Conservation (phyloP, 257 asterid species). For the Cinchona pubescens region DNA sequence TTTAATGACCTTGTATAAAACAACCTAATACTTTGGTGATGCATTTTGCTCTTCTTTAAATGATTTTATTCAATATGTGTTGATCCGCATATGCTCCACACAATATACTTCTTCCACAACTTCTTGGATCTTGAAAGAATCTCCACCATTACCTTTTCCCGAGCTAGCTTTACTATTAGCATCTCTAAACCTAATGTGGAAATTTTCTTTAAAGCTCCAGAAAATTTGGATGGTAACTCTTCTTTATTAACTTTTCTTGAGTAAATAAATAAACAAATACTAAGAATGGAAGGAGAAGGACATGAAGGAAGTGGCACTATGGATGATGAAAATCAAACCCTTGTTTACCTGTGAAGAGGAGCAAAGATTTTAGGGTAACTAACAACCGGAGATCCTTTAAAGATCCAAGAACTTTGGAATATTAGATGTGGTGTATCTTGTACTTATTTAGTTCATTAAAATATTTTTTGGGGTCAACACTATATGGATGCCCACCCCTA, state of each 20-base stretch:
- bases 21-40: too few relatives aligned
- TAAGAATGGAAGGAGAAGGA: background rate
- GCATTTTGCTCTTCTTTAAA: too few relatives aligned
- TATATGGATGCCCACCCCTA: background rate
- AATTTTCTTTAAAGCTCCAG: background rate
- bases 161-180: background rate
- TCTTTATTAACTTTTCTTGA: background rate
- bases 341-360: background rate
- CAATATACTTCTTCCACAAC: background rate
- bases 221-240: background rate
- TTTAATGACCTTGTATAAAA: too few relatives aligned
- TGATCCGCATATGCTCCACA: background rate
- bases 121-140: background rate
- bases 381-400: background rate
- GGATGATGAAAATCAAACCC: background rate
- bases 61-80: background rate
- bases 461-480: background rate
- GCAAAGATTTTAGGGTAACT: background rate
- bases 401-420: background rate
- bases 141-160: constrained; percentile 1
- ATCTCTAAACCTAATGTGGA: background rate
- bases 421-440: background rate
- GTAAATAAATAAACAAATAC: background rate
- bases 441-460: background rate
- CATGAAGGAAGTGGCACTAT: background rate